Conservation (phyloP, 192 early-diverging fungal genomes). For the Lunasporangiospora selenospora region DNA sequence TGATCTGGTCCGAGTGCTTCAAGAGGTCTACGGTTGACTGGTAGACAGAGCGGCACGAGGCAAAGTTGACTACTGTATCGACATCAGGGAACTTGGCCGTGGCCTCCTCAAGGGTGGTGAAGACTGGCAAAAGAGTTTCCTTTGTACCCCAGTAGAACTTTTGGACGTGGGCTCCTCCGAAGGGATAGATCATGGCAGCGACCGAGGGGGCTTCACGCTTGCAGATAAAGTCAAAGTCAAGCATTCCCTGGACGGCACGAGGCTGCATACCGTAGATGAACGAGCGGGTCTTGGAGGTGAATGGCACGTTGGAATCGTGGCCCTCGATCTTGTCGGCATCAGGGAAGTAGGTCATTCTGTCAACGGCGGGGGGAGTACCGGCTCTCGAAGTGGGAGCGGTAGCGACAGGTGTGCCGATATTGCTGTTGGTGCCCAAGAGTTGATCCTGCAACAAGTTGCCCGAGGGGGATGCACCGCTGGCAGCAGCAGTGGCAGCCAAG, state of each 20-base stretch:
- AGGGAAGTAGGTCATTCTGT: conserved; percentile 63
- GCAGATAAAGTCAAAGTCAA: conserved; percentile 99
- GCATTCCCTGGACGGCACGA: conserved; percentile 97
- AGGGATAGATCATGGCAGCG: conserved; percentile 98
- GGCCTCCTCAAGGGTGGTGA: conserved; percentile 86
- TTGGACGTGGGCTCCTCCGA: conserved; percentile 97
- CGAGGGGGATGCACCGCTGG: conserved; percentile 50
- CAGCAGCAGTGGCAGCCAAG: conserved; percentile 17
- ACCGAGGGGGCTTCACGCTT: conserved; percentile 90
- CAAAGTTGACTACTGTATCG: conserved; percentile 98
- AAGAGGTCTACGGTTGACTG: conserved; percentile 91
- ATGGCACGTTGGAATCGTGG: conserved; percentile 58
- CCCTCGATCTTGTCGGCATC: conserved; percentile 27
- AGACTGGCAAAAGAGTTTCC: conserved; percentile 94
- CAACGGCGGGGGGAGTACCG: conserved; percentile 46
- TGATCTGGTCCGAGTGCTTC: conserved; percentile 74
- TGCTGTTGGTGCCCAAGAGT: conserved; percentile 48
- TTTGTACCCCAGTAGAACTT: conserved; percentile 99
- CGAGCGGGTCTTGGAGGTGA: conserved; percentile 81
- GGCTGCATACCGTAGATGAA: conserved; percentile 99
- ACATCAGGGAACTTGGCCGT: conserved; percentile 85
- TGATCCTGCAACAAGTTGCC: conserved; percentile 66
- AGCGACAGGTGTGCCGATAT: conserved; percentile 8
- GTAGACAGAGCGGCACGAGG: conserved; percentile 93
- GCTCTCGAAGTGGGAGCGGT: conserved; percentile 29